Conservation (phyloP, 1,139 yeast genomes). For the Debaryomyces nepalensis region DNA sequence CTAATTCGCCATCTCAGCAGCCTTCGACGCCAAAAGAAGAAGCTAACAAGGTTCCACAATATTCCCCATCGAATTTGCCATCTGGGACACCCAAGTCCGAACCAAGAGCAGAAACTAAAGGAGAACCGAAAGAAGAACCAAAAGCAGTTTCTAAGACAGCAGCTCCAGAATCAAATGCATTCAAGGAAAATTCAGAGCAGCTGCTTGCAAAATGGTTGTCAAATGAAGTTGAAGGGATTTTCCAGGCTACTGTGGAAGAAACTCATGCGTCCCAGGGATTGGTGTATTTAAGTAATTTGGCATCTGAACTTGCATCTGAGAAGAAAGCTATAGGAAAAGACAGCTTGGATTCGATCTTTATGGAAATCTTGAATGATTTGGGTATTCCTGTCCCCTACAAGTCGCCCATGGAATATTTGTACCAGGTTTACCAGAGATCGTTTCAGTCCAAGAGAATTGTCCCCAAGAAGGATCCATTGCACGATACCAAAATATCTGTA, state of each 20-base stretch:
- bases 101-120: neutral
- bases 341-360: conserved; percentile 52
- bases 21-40: conserved; percentile 7
- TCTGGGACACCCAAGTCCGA: conserved; percentile 5
- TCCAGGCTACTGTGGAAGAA: conserved; percentile 40
- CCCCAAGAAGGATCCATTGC: conserved; percentile 44
- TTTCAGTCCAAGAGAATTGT: conserved; percentile 44
- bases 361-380: conserved; percentile 58
- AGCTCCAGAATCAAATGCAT: conserved; percentile 9
- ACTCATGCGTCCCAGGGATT: conserved; percentile 18
- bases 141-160: conserved; percentile 6
- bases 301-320: conserved; percentile 40
- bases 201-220: conserved; percentile 36
- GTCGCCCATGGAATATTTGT: conserved; percentile 52
- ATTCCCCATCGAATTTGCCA: conserved; percentile 7
- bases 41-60: conserved; percentile 10
- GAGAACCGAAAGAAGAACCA: conserved; percentile 13
- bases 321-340: conserved; percentile 28
- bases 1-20: conserved; percentile 1
- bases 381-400: conserved; percentile 42
- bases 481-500: conserved; percentile 41
- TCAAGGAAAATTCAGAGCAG: conserved; percentile 21
- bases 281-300: conserved; percentile 41
- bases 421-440: conserved; percentile 46
- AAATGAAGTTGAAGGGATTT: conserved; percentile 39